These are phyloP conservation scores for Casaregolazyma suthepensis DNA, from an alignment of 1,139 yeast species.

Conservation along the genomic window DNA sequence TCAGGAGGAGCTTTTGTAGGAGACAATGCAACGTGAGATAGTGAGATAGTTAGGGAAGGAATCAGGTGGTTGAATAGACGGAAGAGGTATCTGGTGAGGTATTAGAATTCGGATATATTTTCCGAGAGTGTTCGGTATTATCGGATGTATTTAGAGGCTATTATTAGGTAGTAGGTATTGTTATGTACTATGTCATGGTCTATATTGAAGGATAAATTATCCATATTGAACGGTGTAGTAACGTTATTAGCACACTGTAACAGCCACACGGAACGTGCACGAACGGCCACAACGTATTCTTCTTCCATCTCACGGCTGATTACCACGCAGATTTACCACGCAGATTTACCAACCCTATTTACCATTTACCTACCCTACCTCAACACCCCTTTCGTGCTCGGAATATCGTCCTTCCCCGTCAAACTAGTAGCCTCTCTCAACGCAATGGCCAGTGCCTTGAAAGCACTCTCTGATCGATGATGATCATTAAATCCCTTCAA, in stretches of 20 bases:
- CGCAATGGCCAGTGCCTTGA: slow-evolving; percentile 92
- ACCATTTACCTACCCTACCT: slow-evolving; percentile 14
- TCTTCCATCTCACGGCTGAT: background rate
- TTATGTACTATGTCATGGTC: background rate
- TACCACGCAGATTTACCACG: no score
- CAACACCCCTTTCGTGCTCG: slow-evolving; percentile 93
- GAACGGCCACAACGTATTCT: no score
- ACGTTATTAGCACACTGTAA: no score
- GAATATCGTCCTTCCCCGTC: slow-evolving; percentile 86
- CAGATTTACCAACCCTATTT: no score
- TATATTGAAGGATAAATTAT: no score
- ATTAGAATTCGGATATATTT: background rate
- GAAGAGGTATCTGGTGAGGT: no score
- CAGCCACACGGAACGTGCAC: no score
- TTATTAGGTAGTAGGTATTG: background rate
- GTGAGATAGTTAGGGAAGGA: no score
- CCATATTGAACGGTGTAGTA: no score
- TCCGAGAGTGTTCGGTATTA: background rate
- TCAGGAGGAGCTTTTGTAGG: background rate
- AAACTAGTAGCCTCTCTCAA: slow-evolving; percentile 75
- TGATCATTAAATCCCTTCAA: slow-evolving; percentile 91
- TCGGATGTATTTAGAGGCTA: background rate
- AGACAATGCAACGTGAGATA: background rate
- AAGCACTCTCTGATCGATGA: slow-evolving; percentile 93
- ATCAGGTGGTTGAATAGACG: no score